Conservation (phyloP, 208 protist genomes). For the Endotrypanum monterogeii region DNA sequence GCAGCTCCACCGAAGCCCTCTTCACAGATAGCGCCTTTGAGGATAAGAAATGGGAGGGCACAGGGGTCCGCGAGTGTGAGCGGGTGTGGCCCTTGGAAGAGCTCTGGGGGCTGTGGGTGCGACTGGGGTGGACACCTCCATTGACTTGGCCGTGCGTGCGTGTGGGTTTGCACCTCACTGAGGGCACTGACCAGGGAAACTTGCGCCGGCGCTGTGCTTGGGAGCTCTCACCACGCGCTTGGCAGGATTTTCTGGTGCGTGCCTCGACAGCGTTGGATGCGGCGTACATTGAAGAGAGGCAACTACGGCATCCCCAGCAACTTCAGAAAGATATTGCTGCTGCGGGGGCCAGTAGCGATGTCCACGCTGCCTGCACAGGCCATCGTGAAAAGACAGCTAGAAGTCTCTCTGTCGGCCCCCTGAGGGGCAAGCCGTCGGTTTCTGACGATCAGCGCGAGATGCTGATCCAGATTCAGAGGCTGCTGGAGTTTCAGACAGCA, state of each 20-base stretch:
- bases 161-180: slow-evolving; percentile 3
- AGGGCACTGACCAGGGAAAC: background rate
- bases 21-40: slow-evolving; percentile 5
- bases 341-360: background rate
- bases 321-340: background rate
- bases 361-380: background rate
- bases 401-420: background rate
- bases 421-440: background rate
- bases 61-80: background rate
- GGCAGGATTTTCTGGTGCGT: background rate
- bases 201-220: background rate
- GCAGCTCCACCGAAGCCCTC: slow-evolving; percentile 8
- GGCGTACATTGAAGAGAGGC: background rate
- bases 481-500: slow-evolving; percentile 7
- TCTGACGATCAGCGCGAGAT: background rate
- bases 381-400: background rate
- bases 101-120: slow-evolving; percentile 26
- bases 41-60: background rate
- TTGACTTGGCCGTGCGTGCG: background rate
- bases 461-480: background rate
- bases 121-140: slow-evolving; percentile 28
- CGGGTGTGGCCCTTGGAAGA: slow-evolving; percentile 15
- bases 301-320: background rate
- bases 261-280: background rate
- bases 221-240: slow-evolving; percentile 1